These are phyloP conservation scores for Emmonsia crescens DNA, from an alignment of 2,329 filamentous ascomycete species.

Conservation along the genomic window DNA sequence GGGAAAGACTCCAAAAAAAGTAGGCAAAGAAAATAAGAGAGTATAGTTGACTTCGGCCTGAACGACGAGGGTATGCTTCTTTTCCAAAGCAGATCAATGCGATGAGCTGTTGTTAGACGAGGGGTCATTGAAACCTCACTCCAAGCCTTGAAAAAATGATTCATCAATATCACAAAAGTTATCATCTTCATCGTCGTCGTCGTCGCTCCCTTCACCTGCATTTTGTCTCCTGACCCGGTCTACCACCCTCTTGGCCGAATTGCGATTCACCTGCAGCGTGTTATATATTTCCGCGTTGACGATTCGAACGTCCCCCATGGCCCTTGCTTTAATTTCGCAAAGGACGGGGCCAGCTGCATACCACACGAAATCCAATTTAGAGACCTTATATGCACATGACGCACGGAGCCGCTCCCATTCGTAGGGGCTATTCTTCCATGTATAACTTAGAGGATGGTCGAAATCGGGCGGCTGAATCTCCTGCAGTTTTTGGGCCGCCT, in stretches of 20 bases:
- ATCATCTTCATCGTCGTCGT: constrained; percentile 4
- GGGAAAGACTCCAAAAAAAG: background rate
- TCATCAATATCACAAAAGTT: constrained; percentile 6
- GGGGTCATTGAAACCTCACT: background rate
- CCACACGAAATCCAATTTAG: constrained; percentile 13
- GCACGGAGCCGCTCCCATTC: constrained; percentile 29
- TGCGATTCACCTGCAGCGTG: constrained; percentile 6
- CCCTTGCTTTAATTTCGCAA: constrained; percentile 21
- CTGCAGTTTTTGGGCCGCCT: constrained; percentile 20
- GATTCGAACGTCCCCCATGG: constrained; percentile 5
- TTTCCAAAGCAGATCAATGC: background rate
- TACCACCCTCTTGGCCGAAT: constrained; percentile 6
- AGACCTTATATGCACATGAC: constrained; percentile 26
- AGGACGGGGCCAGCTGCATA: constrained; percentile 19
- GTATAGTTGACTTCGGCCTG: background rate
- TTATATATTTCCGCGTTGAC: constrained; percentile 8
- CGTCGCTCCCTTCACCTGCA: constrained; percentile 1
- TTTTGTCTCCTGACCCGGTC: background rate
- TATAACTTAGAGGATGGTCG: constrained; percentile 24
- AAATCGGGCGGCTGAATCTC: constrained; percentile 22
- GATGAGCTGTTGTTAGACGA: background rate
- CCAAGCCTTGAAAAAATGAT: background rate
- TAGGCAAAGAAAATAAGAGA: background rate
- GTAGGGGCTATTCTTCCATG: constrained; percentile 23
- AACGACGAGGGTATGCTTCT: background rate